A percentile compares a stretch with the other conserved stretches of the same genome.
These are phyloP conservation scores for Chlamydomonas reinhardtii DNA, from an alignment of 163 green algal species.

Conservation along the genomic window DNA sequence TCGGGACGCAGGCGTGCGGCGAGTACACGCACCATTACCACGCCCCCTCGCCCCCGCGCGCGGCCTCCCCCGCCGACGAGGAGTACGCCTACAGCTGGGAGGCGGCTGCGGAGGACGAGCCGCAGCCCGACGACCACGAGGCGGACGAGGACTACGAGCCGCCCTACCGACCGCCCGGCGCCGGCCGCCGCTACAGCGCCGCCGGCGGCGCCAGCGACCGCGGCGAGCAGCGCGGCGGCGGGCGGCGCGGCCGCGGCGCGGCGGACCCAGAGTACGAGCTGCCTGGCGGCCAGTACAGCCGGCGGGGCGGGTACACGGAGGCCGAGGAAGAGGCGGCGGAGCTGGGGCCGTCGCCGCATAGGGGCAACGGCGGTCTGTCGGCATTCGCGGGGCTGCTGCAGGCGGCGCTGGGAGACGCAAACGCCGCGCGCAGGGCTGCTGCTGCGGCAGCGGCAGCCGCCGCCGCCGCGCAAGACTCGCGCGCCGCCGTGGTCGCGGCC, in stretches of 20 bases:
- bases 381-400: constrained; percentile 28
- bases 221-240: background rate
- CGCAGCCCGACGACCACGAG: constrained; percentile 27
- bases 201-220: background rate
- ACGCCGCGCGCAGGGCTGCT: background rate
- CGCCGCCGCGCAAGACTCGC: background rate
- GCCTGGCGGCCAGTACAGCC: too few species aligned
- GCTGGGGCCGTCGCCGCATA: background rate
- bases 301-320: too few species aligned
- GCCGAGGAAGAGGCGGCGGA: background rate
- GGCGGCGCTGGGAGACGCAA: constrained; percentile 8
- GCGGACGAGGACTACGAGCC: constrained; percentile 24
- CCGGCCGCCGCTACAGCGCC: background rate
- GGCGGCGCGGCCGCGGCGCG: too few species aligned
- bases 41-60: too few species aligned
- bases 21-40: too few species aligned
- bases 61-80: too few species aligned
- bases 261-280: too few species aligned
- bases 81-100: background rate
- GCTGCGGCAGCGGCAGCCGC: too few species aligned
- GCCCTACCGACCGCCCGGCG: background rate
- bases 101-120: background rate
- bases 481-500: too few species aligned
- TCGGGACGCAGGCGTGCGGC: too few species aligned
- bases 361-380: background rate